phyloP scores from a whole-genome alignment of 805 yeast species.

The Pichia cabralensis region DNA sequence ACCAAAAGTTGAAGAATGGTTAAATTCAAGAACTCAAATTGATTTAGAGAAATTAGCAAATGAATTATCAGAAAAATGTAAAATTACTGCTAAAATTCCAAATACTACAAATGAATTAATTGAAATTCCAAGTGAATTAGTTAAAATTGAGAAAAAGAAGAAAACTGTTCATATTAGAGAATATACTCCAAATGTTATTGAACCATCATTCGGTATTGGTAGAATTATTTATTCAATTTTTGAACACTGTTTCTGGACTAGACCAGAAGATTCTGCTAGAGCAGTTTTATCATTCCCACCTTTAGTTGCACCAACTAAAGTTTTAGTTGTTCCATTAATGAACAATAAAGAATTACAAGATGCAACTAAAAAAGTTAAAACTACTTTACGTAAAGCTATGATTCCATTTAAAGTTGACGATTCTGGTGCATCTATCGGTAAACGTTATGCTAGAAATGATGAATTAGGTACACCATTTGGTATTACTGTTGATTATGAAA shows the following conservation, averaged over 20 bases:
- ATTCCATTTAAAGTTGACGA: constrained; percentile 95
- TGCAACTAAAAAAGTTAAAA: constrained; percentile 57
- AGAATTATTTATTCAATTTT: constrained; percentile 88
- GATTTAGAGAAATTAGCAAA: constrained; percentile 70
- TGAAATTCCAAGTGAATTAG: constrained; percentile 60
- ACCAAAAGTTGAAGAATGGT: constrained; percentile 78
- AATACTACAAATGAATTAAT: constrained; percentile 47
- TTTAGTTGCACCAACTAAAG: constrained; percentile 95
- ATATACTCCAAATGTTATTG: constrained; percentile 93
- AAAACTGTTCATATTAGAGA: constrained; percentile 89
- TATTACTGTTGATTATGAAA: constrained; percentile 91
- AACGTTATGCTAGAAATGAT: constrained; percentile 96
- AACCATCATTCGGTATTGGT: constrained; percentile 98
- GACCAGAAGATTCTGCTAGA: constrained; percentile 85
- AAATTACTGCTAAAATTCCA: constrained; percentile 57
- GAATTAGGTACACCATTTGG: constrained; percentile 99
- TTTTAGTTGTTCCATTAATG: constrained; percentile 87
- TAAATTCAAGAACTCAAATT: constrained; percentile 66
- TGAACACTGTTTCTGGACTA: constrained; percentile 92
- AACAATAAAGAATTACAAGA: constrained; percentile 74
- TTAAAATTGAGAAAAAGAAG: constrained; percentile 67
- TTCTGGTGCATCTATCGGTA: constrained; percentile 94
- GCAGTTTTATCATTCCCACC: constrained; percentile 86
- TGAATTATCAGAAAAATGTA: constrained; percentile 53
- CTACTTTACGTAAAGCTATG: constrained; percentile 64